Percentiles rank a stretch among this genome's conserved stretches.
These are phyloP conservation scores for Picea mariana DNA, from an alignment of 83 land plant genomes.

Conservation along the genomic window DNA sequence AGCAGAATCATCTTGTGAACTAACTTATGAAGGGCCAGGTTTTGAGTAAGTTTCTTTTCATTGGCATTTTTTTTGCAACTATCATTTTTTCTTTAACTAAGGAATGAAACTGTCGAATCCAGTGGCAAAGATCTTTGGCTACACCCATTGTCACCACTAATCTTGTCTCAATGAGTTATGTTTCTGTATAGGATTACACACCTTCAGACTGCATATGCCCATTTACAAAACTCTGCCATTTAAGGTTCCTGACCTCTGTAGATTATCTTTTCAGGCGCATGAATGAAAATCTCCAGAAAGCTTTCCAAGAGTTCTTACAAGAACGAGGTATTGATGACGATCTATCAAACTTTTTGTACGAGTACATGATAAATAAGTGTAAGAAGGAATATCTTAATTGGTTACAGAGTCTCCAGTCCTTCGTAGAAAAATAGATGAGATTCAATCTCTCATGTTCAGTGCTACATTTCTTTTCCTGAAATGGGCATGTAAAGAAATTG, in stretches of 20 bases:
- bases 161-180: neutral
- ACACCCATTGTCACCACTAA: neutral
- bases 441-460: no score
- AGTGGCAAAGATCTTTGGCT: neutral
- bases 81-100: neutral
- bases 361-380: conserved; percentile 56
- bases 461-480: no score
- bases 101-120: neutral
- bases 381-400: conserved; percentile 44
- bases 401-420: conserved; percentile 39
- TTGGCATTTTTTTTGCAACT: neutral
- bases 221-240: neutral
- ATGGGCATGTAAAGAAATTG: no score
- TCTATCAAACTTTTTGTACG: conserved; percentile 51
- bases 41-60: conserved; percentile 34
- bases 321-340: conserved; percentile 54
- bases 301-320: conserved; percentile 36
- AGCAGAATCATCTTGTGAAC: neutral
- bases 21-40: conserved; percentile 49
- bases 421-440: conserved; percentile 32
- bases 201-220: neutral
- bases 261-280: conserved; percentile 30
- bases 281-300: conserved; percentile 37
- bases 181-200: neutral
- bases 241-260: conserved; percentile 1